These are phyloP conservation scores for Pseudomonodictys pantanalensis DNA, from an alignment of 495 filamentous ascomycete species.

Conservation along the genomic window DNA sequence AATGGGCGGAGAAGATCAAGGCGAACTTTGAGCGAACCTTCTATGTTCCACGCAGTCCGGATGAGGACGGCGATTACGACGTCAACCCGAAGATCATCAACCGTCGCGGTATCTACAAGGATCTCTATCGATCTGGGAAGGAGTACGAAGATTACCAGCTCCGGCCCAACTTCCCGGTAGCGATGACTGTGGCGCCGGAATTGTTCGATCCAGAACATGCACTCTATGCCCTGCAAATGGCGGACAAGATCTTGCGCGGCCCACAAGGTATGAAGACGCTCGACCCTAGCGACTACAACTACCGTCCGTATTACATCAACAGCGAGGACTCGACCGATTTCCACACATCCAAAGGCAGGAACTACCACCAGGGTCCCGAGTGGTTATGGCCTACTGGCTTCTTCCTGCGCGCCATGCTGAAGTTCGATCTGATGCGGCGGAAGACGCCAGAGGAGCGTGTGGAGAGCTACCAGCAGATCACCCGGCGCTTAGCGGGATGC, in stretches of 20 bases:
- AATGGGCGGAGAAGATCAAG: conserved; percentile 82
- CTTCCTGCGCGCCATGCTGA: conserved; percentile 84
- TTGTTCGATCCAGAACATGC: conserved; percentile 79
- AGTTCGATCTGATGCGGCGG: conserved; percentile 79
- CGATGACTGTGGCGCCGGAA: conserved; percentile 88
- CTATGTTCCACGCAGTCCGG: conserved; percentile 68
- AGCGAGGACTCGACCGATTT: conserved; percentile 89
- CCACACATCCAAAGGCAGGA: conserved; percentile 84
- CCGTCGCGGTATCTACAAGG: conserved; percentile 95
- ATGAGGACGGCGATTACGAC: conserved; percentile 72
- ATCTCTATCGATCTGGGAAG: conserved; percentile 86
- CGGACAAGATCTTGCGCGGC: conserved; percentile 74
- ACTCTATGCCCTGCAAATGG: conserved; percentile 70
- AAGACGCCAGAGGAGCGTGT: conserved; percentile 62
- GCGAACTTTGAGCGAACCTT: conserved; percentile 86
- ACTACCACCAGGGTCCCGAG: conserved; percentile 98
- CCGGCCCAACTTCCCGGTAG: conserved; percentile 88
- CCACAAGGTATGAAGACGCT: conserved; percentile 95
- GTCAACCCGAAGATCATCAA: conserved; percentile 76
- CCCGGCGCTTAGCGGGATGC: conserved; percentile 74
- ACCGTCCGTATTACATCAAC: conserved; percentile 91
- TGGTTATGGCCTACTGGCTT: conserved; percentile 99
- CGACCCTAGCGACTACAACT: conserved; percentile 86
- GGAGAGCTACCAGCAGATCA: conserved; percentile 93
- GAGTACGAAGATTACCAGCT: conserved; percentile 98